Conservation (phyloP, 768 basidiomycete species). For the Artomyces pyxidatus region DNA sequence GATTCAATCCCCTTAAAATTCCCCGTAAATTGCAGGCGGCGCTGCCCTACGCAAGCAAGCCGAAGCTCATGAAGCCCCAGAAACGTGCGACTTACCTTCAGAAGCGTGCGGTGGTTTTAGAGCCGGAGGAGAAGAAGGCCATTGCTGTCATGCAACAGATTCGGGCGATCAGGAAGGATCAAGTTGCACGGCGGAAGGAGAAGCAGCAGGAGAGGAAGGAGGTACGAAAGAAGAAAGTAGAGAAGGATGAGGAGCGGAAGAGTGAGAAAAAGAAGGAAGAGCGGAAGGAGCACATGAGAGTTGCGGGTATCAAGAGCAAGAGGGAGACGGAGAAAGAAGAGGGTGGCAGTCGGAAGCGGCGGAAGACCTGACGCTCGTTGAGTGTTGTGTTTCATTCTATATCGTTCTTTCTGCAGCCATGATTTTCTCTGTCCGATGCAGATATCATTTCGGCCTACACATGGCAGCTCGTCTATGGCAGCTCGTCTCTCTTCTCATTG, state of each 20-base stretch:
- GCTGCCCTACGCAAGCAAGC: constrained; percentile 90
- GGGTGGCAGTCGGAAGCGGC: constrained; percentile 46
- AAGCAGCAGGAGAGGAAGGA: constrained; percentile 79
- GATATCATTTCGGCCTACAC: too few species aligned
- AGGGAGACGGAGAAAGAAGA: constrained; percentile 54
- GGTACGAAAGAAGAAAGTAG: constrained; percentile 62
- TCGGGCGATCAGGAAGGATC: constrained; percentile 83
- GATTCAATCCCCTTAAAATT: constrained; percentile 87
- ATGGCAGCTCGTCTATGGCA: too few species aligned
- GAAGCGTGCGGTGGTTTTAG: constrained; percentile 90
- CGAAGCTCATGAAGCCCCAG: constrained; percentile 74
- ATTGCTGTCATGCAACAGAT: constrained; percentile 91
- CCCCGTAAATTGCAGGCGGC: constrained; percentile 86
- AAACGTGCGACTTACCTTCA: constrained; percentile 78
- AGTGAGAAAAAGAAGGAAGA: constrained; percentile 68
- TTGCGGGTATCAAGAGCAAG: constrained; percentile 64
- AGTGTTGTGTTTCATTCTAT: too few species aligned
- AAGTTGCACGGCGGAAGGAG: constrained; percentile 66
- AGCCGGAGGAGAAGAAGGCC: constrained; percentile 92
- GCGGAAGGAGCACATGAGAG: constrained; percentile 68
- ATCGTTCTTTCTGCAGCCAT: too few species aligned
- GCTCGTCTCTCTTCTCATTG: too few species aligned
- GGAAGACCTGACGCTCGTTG: constrained; percentile 34
- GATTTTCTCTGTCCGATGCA: too few species aligned
- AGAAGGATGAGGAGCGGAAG: constrained; percentile 56